Conservation (phyloP, 768 basidiomycete species). For the Multifurca ochricompacta region DNA sequence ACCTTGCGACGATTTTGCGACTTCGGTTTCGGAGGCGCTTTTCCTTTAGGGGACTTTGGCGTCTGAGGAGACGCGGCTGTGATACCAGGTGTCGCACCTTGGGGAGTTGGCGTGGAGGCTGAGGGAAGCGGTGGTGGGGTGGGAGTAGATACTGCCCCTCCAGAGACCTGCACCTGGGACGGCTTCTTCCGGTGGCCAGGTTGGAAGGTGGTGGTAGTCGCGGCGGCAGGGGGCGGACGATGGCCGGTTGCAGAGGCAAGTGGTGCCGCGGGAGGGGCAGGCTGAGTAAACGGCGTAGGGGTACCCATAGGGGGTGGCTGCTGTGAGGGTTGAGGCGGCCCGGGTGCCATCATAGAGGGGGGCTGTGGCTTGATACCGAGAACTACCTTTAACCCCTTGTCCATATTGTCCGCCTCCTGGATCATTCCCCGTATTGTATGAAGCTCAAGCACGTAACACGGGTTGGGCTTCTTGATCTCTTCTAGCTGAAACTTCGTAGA, state of each 20-base stretch:
- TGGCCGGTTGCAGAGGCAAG: not conserved
- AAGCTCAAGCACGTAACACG: constrained; percentile 18
- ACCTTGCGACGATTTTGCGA: constrained; percentile 26
- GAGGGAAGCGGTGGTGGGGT: constrained; percentile 8
- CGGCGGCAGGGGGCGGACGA: not conserved
- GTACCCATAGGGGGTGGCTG: constrained; percentile 2
- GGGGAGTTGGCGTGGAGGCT: constrained; percentile 17
- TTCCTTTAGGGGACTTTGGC: constrained; percentile 65
- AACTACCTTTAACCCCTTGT: constrained; percentile 7
- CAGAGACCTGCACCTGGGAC: constrained; percentile 2
- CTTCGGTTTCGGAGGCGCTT: constrained; percentile 42
- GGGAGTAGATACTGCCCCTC: constrained; percentile 6
- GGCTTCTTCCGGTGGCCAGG: constrained; percentile 12
- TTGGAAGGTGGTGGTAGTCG: not conserved
- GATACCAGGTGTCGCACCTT: constrained; percentile 16
- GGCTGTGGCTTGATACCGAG: not conserved
- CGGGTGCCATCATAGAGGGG: not conserved
- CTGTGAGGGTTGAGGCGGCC: not conserved
- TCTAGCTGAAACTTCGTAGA: constrained; percentile 12
- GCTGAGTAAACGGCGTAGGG: not conserved
- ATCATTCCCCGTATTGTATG: constrained; percentile 21
- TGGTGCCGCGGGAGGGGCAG: not conserved
- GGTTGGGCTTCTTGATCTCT: constrained; percentile 7
- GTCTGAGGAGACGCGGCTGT: constrained; percentile 20
- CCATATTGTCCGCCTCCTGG: constrained; percentile 18